A percentile compares a stretch with the other conserved stretches of the same genome.
phyloP scores from a whole-genome alignment of 2,329 filamentous ascomycete species.

The Aureobasidium uvarum region DNA sequence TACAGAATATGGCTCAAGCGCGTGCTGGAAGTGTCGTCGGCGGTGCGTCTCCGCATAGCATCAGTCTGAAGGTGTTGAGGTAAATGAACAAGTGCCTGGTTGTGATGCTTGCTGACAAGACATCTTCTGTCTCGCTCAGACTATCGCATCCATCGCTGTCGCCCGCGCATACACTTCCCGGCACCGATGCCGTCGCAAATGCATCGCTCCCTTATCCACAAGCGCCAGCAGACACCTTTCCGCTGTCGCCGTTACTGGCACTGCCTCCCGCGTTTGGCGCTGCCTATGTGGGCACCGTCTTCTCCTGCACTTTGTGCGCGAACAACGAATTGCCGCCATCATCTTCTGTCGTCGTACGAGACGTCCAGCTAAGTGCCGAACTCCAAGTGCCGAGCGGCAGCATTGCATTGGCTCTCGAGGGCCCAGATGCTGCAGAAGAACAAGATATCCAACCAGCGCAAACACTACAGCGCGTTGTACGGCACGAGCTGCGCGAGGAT shows the following conservation, averaged over 20 bases:
- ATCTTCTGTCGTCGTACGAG: slow-evolving; percentile 58
- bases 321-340: slow-evolving; percentile 69
- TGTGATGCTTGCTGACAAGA: slow-evolving; percentile 19
- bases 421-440: slow-evolving; percentile 53
- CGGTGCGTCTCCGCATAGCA: slow-evolving; percentile 62
- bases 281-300: slow-evolving; percentile 92
- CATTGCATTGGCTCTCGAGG: slow-evolving; percentile 56
- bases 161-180: slow-evolving; percentile 61
- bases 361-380: slow-evolving; percentile 81
- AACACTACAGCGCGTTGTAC: slow-evolving; percentile 77
- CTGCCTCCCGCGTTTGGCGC: slow-evolving; percentile 89
- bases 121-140: slow-evolving; percentile 47
- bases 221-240: slow-evolving; percentile 48
- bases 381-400: slow-evolving; percentile 88
- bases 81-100: slow-evolving; percentile 56
- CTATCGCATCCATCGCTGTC: slow-evolving; percentile 79
- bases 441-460: slow-evolving; percentile 54
- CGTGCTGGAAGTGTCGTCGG: slow-evolving; percentile 10
- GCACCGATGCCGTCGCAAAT: slow-evolving; percentile 54
- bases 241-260: slow-evolving; percentile 65
- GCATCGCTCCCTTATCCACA: slow-evolving; percentile 74
- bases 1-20: slow-evolving; percentile 10
- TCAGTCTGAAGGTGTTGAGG: slow-evolving; percentile 80
- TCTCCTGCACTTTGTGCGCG: slow-evolving; percentile 91
- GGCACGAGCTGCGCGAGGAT: slow-evolving; percentile 88